phyloP scores from a whole-genome alignment of 805 yeast species.

The Cyberlindnera amylophila region DNA sequence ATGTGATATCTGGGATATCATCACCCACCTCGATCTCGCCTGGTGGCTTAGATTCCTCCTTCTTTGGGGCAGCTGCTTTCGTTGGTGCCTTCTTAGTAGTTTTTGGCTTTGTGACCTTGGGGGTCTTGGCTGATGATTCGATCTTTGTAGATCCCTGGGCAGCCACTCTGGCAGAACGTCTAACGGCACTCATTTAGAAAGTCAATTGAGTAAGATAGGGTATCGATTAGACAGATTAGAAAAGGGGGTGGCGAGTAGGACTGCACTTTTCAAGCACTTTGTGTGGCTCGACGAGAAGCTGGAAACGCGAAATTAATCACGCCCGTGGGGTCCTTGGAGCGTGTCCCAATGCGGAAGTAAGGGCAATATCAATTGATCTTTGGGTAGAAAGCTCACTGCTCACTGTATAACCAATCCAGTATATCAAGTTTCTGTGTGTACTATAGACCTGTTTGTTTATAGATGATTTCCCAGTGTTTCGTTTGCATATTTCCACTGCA shows the following conservation, averaged over 20 bases:
- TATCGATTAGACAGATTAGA: background rate
- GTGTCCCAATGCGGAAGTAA: too few relatives aligned
- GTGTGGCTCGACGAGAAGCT: background rate
- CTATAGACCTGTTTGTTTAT: too few relatives aligned
- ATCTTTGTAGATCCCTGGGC: conserved; percentile 10
- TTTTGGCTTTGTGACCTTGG: conserved; percentile 26
- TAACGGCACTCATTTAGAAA: conserved; percentile 2
- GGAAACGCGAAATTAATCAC: background rate
- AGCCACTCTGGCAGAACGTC: conserved; percentile 21
- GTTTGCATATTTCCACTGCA: background rate
- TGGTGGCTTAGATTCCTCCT: background rate
- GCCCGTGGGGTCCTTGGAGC: background rate
- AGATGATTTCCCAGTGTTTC: too few relatives aligned
- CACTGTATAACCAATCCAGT: too few relatives aligned
- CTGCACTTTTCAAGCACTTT: too few relatives aligned
- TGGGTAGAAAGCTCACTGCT: too few relatives aligned
- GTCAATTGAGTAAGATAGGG: too few relatives aligned
- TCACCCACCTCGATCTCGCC: conserved; percentile 50
- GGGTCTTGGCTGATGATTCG: conserved; percentile 13
- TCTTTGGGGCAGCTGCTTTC: background rate
- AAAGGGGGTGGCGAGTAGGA: too few relatives aligned
- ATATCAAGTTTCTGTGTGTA: too few relatives aligned
- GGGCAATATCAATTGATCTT: too few relatives aligned
- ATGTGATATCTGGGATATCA: conserved; percentile 56
- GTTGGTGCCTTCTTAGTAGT: background rate